Percentiles rank a stretch among this genome's conserved stretches.
phyloP scores from a whole-genome alignment of 768 basidiomycete species.

The Galerina sulciceps region DNA sequence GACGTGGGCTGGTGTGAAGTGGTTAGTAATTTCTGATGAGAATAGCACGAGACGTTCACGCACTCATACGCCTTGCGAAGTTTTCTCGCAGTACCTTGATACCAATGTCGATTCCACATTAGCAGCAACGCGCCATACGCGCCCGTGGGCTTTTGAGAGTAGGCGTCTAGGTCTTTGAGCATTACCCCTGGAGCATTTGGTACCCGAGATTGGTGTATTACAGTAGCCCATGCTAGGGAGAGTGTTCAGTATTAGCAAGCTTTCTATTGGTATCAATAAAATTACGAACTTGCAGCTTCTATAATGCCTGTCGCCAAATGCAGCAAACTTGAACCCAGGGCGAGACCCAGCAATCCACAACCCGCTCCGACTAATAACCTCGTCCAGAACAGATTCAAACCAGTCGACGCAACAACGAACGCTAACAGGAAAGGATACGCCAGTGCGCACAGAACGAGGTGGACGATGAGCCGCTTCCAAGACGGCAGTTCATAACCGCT shows the following conservation, averaged over 20 bases:
- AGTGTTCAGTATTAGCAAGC: background rate
- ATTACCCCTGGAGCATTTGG: conserved; percentile 31
- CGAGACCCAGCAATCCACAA: conserved; percentile 35
- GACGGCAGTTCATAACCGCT: conserved; percentile 35
- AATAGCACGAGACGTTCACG: conserved; percentile 11
- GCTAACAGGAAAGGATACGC: conserved; percentile 38
- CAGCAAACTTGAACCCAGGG: conserved; percentile 34
- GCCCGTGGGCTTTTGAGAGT: conserved; percentile 33
- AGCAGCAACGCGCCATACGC: conserved; percentile 33
- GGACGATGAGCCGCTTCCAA: conserved; percentile 33
- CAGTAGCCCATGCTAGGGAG: conserved; percentile 45
- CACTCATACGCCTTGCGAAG: conserved; percentile 40
- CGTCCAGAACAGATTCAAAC: conserved; percentile 42
- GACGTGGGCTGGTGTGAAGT: conserved; percentile 29
- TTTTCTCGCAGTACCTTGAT: conserved; percentile 34
- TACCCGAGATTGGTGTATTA: conserved; percentile 45
- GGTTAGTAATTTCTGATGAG: background rate
- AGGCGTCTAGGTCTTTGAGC: conserved; percentile 39
- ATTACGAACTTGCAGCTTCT: conserved; percentile 39
- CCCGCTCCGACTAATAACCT: conserved; percentile 37
- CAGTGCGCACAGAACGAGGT: conserved; percentile 32
- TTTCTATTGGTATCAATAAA: background rate
- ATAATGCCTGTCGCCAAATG: conserved; percentile 32
- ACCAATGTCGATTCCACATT: conserved; percentile 37
- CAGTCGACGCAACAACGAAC: conserved; percentile 30